These are phyloP conservation scores for Acanthamoeba sp. DNA, from an alignment of 208 protist species.

Conservation along the genomic window DNA sequence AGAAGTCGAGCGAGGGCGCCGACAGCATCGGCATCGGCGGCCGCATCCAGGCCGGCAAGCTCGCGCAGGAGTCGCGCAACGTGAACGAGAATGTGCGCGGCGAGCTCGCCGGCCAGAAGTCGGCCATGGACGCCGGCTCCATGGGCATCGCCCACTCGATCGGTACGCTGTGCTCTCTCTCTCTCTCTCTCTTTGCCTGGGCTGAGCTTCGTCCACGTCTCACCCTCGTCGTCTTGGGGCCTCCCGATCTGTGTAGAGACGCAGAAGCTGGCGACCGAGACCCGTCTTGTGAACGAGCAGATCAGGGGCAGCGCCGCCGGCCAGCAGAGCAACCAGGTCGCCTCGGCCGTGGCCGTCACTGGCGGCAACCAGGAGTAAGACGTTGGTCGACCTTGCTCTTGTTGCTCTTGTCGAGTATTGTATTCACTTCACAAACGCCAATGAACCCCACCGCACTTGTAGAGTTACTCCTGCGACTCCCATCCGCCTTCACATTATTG, in stretches of 20 bases:
- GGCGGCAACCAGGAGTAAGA: neutral
- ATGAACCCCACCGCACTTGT: neutral
- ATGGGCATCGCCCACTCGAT: conserved; percentile 8
- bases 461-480: no score
- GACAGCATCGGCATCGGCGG: conserved; percentile 75
- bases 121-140: neutral
- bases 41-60: conserved; percentile 45
- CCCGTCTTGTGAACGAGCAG: conserved; percentile 56
- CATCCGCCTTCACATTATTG: no score
- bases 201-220: no score
- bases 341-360: conserved; percentile 7
- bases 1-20: conserved; percentile 66
- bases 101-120: conserved; percentile 62
- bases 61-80: conserved; percentile 52
- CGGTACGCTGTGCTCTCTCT: no score
- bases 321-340: conserved; percentile 51
- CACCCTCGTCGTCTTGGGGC: neutral
- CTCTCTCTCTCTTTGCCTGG: no score
- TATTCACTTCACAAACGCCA: neutral
- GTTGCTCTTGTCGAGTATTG: neutral
- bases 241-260: neutral
- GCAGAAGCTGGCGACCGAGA: conserved; percentile 44
- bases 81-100: conserved; percentile 68
- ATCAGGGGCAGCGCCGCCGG: conserved; percentile 53
- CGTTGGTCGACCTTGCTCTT: no score